Evolutionary conservation across 2,329 filamentous ascomycete genomes (phyloP), one percentile per base, ranked within the genome.

Genomic region (Exophiala dermatitidis): DNA sequence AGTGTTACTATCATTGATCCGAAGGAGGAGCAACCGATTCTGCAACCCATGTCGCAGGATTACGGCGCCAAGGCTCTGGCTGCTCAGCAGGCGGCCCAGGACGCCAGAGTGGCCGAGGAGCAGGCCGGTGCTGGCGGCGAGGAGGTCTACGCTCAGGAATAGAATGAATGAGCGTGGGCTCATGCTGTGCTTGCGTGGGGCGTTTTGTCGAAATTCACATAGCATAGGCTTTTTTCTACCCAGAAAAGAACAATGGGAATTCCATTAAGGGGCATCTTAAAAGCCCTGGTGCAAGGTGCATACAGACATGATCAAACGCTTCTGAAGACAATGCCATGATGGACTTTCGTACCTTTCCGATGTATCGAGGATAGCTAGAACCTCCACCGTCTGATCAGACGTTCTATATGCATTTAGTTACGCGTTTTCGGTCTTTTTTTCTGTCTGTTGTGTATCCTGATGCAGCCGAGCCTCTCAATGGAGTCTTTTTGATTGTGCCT

Each of bases 1-100:
- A 89, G 90, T 74, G 93, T 98, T 76, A 97, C 91, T 75, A 93
- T 98, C 78, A 95, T 97, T 77, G 93, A 98, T 82, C 94, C 93
- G 78, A 98, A 98, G 88, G 93, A 98, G 80, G 93, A 98, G 84
- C 83, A 90, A 74, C 84, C 86, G 68, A 86, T 97, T 64, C 83
- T 95, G 68, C 90, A 95, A 77, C 93, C 93, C 72, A 86, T 91
- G 76, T 91, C 86, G 77, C 90, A 96, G 79, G 94, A 98, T 81
- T 98, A 98, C 79, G 93, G 93, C 70, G 89, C 91, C 67, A 98
- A 98, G 88, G 82, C 83, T 62, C 68, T 82, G 54, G 80, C 81
- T 65, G 81, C 82, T 59, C 80, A 84, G 67, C 72, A 75, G 63
- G 66, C 68, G 42, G 74, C 74, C 42, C 74, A 76, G 66, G 73